Evolutionary conservation across 75 land plant genomes (phyloP), one percentile per base, ranked within the genome.

Genomic region (Pinus taeda): DNA sequence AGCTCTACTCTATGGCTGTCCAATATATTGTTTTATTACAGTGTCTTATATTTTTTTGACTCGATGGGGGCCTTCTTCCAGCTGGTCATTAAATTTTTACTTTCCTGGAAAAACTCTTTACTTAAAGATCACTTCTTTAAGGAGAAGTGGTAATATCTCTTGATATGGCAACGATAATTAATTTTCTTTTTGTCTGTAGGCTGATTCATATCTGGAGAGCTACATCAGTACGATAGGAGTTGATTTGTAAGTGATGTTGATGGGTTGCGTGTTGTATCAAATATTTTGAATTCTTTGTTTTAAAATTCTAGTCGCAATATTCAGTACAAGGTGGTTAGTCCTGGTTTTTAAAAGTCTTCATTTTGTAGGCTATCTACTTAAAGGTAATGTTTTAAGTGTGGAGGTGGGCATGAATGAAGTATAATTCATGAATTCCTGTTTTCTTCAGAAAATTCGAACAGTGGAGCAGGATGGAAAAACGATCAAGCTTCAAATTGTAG

Each of bases 381-480:
- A 37, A 37, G 42, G 42, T 42, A 42, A 36, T 6, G 5, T 64
- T 64, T 64, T 29, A 64, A 3, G 36, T 14, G 29, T 64, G 67
- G 37, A 49, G n/a, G 55, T 15, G 14, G 14, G 15, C 15, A 15
- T 4, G 6, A 63, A 24, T 6, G 21, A 67, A 18, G 45, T 33
- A 67, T 15, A 2, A 42, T 69, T 69, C 22, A 42, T 6, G 42
- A 69, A 8, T 42, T 49, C 36, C 60, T 74, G 60, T 53, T 79
- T n/a, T 14, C 9, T 20, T 26, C 79, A 89, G 93, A 89, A 90
- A 92, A 90, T 92, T 22, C 88, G 94, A 21, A 90, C 92, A 0
- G 96, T 93, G 74, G 96, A 92, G 76, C 92, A 89, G 82, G 96
- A 93, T 82, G 94, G 94, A 53, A 93, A 93, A 77, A 93, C 96